phyloP scores from a whole-genome alignment of 1,139 yeast genomes.

The Nakaseomyces sp. region DNA sequence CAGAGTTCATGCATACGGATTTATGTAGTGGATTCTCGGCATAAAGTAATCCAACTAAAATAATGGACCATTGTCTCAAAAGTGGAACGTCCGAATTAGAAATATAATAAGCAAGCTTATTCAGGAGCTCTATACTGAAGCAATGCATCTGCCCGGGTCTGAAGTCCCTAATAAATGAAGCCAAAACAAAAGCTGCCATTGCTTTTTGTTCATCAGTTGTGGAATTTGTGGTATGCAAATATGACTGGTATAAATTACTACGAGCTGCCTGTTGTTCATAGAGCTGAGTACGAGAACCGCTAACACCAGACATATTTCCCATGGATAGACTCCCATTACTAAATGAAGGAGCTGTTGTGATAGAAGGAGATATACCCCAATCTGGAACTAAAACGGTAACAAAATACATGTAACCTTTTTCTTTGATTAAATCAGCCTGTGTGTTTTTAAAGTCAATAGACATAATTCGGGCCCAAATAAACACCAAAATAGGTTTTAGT shows the following conservation, averaged over 20 bases:
- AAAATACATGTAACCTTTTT: slow-evolving; percentile 84
- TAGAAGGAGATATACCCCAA: slow-evolving; percentile 31
- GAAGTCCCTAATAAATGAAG: slow-evolving; percentile 75
- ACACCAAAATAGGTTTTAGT: slow-evolving; percentile 84
- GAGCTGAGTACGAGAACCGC: slow-evolving; percentile 17
- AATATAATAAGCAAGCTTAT: slow-evolving; percentile 58
- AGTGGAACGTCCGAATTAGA: slow-evolving; percentile 74
- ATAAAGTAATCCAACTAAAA: slow-evolving; percentile 73
- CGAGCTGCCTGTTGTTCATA: slow-evolving; percentile 14
- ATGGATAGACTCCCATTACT: slow-evolving; percentile 27
- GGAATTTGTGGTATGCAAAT: slow-evolving; percentile 24
- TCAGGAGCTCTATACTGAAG: slow-evolving; percentile 62
- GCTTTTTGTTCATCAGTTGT: slow-evolving; percentile 80
- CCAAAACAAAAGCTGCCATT: slow-evolving; percentile 84
- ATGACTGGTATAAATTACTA: slow-evolving; percentile 20
- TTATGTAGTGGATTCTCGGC: slow-evolving; percentile 67
- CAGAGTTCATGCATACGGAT: slow-evolving; percentile 60
- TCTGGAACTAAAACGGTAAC: slow-evolving; percentile 59
- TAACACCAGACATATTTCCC: slow-evolving; percentile 23
- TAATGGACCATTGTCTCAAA: slow-evolving; percentile 84
- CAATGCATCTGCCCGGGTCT: slow-evolving; percentile 74
- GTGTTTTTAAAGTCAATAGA: slow-evolving; percentile 87
- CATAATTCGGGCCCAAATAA: slow-evolving; percentile 97
- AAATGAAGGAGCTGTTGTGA: slow-evolving; percentile 29
- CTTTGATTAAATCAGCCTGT: slow-evolving; percentile 86